Evolutionary conservation across 2,329 filamentous ascomycete genomes (phyloP).

Genomic region (Chaetomium sp.): DNA sequence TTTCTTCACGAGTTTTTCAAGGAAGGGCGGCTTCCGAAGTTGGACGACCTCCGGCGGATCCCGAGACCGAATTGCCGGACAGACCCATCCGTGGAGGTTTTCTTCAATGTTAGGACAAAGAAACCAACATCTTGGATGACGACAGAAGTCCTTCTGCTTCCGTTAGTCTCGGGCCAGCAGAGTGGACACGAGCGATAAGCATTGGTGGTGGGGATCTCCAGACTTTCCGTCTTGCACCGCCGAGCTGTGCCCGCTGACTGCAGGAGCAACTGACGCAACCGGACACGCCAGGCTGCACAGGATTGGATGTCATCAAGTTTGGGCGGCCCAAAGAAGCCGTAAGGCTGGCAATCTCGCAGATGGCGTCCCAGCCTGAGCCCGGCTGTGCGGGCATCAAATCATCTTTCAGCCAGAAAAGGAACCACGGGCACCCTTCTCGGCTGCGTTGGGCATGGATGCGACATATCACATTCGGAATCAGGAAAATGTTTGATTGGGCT

Average conservation of each 20-base stretch:
- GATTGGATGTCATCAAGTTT: not conserved
- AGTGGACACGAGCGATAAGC: constrained; percentile 9
- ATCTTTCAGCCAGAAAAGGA: constrained; percentile 5
- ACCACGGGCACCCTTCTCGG: not conserved
- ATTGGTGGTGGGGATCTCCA: constrained; percentile 2
- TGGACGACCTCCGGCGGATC: constrained; percentile 5
- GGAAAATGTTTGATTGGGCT: not conserved
- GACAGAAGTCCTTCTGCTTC: not conserved
- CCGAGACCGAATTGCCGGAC: constrained; percentile 15
- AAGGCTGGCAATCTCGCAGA: constrained; percentile 21
- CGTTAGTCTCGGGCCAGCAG: constrained; percentile 4
- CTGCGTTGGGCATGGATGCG: constrained; percentile 1
- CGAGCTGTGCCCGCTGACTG: constrained; percentile 27
- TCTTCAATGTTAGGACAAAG: not conserved
- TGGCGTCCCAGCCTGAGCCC: constrained; percentile 14
- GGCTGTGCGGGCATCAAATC: constrained; percentile 19
- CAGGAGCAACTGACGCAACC: constrained; percentile 10
- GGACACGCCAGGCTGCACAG: not conserved
- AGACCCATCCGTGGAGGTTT: not conserved
- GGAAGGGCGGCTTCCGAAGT: not conserved
- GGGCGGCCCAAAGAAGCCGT: not conserved
- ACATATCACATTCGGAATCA: constrained; percentile 18
- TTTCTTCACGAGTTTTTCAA: not conserved
- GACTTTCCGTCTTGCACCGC: constrained; percentile 6
- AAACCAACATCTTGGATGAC: not conserved